Conservation (phyloP, 2,329 filamentous ascomycete genomes). For the Epichloe aotearoae region DNA sequence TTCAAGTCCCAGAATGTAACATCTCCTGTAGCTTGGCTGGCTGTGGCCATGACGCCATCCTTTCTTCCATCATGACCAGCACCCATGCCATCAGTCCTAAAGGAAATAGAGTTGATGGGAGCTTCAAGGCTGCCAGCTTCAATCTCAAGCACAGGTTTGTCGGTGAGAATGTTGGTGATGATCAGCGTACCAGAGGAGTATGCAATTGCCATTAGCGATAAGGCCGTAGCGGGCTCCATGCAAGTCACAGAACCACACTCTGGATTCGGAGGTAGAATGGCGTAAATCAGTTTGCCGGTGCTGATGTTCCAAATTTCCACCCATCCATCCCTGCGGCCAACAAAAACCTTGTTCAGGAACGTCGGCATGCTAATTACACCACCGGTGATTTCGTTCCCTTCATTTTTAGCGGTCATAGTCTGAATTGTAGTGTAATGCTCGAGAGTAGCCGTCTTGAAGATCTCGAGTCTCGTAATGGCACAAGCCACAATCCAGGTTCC, state of each 20-base stretch:
- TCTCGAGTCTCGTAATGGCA: constrained; percentile 60
- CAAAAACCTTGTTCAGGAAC: constrained; percentile 90
- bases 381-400: constrained; percentile 58
- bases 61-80: constrained; percentile 77
- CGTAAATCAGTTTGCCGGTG: constrained; percentile 83
- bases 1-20: constrained; percentile 96
- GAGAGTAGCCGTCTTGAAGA: constrained; percentile 73
- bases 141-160: constrained; percentile 58
- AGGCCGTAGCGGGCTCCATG: constrained; percentile 67
- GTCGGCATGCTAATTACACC: constrained; percentile 82
- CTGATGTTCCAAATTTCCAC: constrained; percentile 97
- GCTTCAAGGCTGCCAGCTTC: constrained; percentile 51
- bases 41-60: constrained; percentile 88
- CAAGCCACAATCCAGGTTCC: constrained; percentile 85
- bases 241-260: constrained; percentile 74
- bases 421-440: constrained; percentile 85
- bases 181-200: constrained; percentile 68
- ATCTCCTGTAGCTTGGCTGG: constrained; percentile 66
- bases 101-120: constrained; percentile 70
- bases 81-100: constrained; percentile 78
- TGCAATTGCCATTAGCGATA: constrained; percentile 78
- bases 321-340: constrained; percentile 73
- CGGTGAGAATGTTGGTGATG: constrained; percentile 70
- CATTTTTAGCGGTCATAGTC: constrained; percentile 40
- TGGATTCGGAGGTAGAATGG: constrained; percentile 62